phyloP scores from a whole-genome alignment of 1,139 yeast species.

The Meyerozyma carpophila region DNA sequence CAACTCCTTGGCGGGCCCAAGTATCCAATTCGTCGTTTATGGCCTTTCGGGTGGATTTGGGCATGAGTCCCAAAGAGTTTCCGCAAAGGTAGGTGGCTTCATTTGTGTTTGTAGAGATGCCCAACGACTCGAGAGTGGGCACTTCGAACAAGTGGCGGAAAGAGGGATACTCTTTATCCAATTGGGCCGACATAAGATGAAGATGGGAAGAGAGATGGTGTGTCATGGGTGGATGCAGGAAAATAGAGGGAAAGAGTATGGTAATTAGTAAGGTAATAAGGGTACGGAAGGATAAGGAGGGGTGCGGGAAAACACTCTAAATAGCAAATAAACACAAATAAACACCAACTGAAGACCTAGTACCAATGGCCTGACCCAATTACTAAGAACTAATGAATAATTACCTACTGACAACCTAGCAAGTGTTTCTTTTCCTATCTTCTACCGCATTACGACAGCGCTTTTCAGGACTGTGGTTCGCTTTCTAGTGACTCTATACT shows the following conservation, averaged over 20 bases:
- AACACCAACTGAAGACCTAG: too few species aligned
- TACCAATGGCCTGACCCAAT: too few species aligned
- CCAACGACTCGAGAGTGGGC: conserved; percentile 57
- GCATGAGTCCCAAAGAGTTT: conserved; percentile 89
- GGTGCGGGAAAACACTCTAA: too few species aligned
- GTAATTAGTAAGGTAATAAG: too few species aligned
- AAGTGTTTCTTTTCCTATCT: too few species aligned
- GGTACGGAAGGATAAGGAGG: too few species aligned
- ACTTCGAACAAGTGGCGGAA: conserved; percentile 38
- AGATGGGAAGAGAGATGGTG: neutral
- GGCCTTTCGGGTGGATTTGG: conserved; percentile 52
- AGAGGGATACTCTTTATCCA: neutral
- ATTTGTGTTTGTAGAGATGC: conserved; percentile 19
- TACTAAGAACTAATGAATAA: too few species aligned
- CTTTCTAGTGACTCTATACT: too few species aligned
- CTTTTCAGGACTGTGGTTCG: too few species aligned
- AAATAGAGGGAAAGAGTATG: neutral
- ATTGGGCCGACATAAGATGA: neutral
- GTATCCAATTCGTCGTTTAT: conserved; percentile 67
- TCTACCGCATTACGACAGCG: too few species aligned
- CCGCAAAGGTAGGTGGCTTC: conserved; percentile 69
- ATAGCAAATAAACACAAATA: too few species aligned
- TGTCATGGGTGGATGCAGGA: neutral
- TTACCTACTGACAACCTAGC: too few species aligned
- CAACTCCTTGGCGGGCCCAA: conserved; percentile 79